Evolutionary conservation across 345 rosid species (phyloP), one percentile per base, ranked within the genome.

Genomic region (Citrus sp.): DNA sequence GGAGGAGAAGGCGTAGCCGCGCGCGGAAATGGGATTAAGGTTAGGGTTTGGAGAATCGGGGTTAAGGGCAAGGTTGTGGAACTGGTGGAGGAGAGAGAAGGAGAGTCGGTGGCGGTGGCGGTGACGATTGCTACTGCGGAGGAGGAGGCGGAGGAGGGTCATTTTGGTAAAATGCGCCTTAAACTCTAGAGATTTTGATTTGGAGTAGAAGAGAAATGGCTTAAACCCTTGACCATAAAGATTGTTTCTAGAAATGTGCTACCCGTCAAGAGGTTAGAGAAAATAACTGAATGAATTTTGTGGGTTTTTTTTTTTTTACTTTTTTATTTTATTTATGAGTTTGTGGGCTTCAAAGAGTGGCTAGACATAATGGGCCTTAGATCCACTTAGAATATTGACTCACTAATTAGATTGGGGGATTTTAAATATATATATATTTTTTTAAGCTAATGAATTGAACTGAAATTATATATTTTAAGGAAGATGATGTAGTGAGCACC

Each of bases 1-100:
- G 55, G 98, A 91, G 67, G 95, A 86, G 90, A 92, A 96, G 82
- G 91, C 88, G 76, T 82, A 89, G 51, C 88, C 68, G 40, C 93
- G 92, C 24, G 51, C 27, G 68, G 16, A 65, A 72, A 66, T 72
- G 63, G 77, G 25, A 70, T 37, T 14, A 34, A 79, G 78, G 28
- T 25, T 70, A 3, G 51, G 30, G 28, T 38, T 27, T 56, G 73
- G 22, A 37, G 77, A 66, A n/a, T 34, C 10, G 49, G 49, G n/a
- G 65, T 40, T 22, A 67, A 37, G 56, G 82, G 72, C 35, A 25
- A 79, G 70, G 64, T 32, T 73, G 77, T 77, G 66, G 78, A 79
- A 38, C 25, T 80, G 87, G 67, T 22, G 87, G 78, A 79, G 71
- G 82, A 77, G 61, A 60, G 61, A 75, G 40, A 58, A 56, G 73